A percentile compares a stretch with the other conserved stretches of the same genome.
phyloP scores from a whole-genome alignment of 179 eudicot genomes.

The Heliamphora pulchella region DNA sequence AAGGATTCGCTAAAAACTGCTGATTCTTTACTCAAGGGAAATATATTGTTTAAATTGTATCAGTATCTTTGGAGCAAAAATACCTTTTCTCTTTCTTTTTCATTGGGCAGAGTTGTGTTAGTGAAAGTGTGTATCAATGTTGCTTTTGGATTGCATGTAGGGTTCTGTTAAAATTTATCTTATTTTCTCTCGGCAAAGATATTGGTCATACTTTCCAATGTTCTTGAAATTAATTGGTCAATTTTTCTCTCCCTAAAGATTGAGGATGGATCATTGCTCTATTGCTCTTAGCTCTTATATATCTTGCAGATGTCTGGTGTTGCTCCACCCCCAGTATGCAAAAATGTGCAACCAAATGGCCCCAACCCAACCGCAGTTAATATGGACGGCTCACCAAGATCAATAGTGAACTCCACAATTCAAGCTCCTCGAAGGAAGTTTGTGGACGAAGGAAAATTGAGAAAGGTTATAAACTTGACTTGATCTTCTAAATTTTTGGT shows the following conservation, averaged over 20 bases:
- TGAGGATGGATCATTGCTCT: slow-evolving; percentile 10
- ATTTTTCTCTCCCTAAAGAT: slow-evolving; percentile 5
- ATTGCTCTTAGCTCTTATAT: slow-evolving; percentile 17
- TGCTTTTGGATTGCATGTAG: neutral
- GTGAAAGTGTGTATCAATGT: neutral
- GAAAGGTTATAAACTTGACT: slow-evolving; percentile 54
- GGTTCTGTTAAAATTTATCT: neutral
- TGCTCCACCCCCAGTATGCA: slow-evolving; percentile 87
- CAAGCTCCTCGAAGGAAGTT: slow-evolving; percentile 94
- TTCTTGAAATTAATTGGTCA: neutral
- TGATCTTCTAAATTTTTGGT: neutral
- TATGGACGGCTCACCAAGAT: slow-evolving; percentile 63
- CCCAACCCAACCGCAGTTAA: slow-evolving; percentile 39
- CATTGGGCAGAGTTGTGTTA: neutral
- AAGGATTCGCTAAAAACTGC: too few relatives aligned
- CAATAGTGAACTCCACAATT: slow-evolving; percentile 62
- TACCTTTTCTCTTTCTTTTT: neutral
- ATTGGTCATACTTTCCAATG: neutral
- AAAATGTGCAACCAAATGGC: slow-evolving; percentile 57
- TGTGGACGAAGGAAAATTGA: slow-evolving; percentile 94
- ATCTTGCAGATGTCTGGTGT: slow-evolving; percentile 74
- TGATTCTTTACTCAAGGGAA: too few relatives aligned
- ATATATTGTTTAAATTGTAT: neutral
- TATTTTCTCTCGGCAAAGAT: neutral
- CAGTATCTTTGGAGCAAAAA: neutral